Base-by-base conservation (phyloP, 805 yeast species). In the Scheffersomyces lignosus region DNA sequence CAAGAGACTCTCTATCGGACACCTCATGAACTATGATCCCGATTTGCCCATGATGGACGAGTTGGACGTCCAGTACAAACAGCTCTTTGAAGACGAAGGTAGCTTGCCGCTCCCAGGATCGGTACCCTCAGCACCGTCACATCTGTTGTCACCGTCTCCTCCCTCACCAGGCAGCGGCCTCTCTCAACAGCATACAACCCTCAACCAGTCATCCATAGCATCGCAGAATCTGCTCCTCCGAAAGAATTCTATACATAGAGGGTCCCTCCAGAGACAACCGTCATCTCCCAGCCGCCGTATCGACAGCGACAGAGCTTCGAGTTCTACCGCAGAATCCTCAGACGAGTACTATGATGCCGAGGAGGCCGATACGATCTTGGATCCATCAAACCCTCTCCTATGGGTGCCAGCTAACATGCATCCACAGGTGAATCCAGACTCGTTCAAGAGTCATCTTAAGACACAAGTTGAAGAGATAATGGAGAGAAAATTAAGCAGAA, bases 321-420 rank as follows among this genome's bases (percentile, higher is more conserved):
- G 7, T 7, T 7, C 24, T 20, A 20, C 37, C 22, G n/a, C 25
- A 12, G 41, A 37, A 23, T 37, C 45, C 16, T 23, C 44, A 15
- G 52, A 41, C 20, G 45, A 44, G 30, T 36, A 45, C 36, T 37
- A 37, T 20, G 58, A 52, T 33, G 51, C 56, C 6, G 53, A 50
- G 18, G 52, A 46, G 16, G 35, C 28, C 10, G 62, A 54, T 16
- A 51, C 39, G 32, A 17, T 47, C 39, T 35, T 40, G 13, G 50
- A 47, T 23, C 41, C 47, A 24, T 62, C 75, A 13, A 74, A 75
- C 33, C 66, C 77, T 39, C 62, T 86, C 22, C 66, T 91, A 36
- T 91, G 99, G 99, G 97, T 93, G 1, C 98, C 98, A 0, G 99
- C 98, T 2, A 80, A 79, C 44, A 72, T 88, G 26, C 99, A 93